phyloP scores from a whole-genome alignment of 768 basidiomycete genomes.

The Tricholoma matsutake region DNA sequence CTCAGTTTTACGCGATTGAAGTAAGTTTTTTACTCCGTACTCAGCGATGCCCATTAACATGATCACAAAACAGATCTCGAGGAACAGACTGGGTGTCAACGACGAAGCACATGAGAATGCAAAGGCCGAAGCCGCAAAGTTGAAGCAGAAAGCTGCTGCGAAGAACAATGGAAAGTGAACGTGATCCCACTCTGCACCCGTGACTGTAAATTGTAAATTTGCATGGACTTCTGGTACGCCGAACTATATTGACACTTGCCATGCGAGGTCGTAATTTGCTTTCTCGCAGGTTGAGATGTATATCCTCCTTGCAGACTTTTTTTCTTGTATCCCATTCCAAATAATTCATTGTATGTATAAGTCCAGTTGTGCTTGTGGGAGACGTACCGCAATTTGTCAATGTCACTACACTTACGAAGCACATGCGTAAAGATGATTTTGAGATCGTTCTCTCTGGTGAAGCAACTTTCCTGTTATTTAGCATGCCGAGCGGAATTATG shows the following conservation, averaged over 20 bases:
- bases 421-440: no score
- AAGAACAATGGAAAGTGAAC: constrained; percentile 10
- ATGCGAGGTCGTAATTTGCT: neutral
- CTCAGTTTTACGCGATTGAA: constrained; percentile 90
- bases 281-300: neutral
- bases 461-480: no score
- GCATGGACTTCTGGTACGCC: neutral
- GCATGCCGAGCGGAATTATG: no score
- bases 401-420: no score
- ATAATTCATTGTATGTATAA: no score
- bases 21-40: constrained; percentile 32
- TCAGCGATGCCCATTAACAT: neutral
- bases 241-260: neutral
- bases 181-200: constrained; percentile 1
- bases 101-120: constrained; percentile 81
- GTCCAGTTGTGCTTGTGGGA: no score
- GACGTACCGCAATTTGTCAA: no score
- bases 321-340: neutral
- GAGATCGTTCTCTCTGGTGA: no score
- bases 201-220: neutral
- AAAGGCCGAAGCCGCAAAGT: constrained; percentile 66
- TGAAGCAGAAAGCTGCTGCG: constrained; percentile 42
- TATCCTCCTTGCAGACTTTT: neutral
- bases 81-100: constrained; percentile 90
- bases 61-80: constrained; percentile 63